phyloP scores from a whole-genome alignment of 164 flowering plant genomes.

The Warburgia ugandensis region DNA sequence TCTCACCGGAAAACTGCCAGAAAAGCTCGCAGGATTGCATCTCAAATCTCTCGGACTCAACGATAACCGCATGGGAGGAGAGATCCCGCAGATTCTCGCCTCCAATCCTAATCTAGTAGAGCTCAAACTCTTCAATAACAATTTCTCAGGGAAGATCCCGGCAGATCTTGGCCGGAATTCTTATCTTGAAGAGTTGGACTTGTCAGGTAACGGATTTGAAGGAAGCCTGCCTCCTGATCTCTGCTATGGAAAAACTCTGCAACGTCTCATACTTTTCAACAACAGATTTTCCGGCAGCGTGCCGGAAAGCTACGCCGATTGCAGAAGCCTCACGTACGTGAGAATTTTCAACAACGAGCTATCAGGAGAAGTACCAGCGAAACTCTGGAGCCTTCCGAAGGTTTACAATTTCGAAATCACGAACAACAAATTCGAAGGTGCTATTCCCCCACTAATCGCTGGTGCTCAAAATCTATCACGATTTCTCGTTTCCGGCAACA shows the following conservation, averaged over 20 bases:
- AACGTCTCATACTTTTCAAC: constrained; percentile 24
- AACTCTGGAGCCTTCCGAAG: constrained; percentile 40
- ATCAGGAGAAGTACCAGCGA: constrained; percentile 36
- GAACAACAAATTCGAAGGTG: constrained; percentile 46
- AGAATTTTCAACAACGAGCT: constrained; percentile 39
- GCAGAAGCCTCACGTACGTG: constrained; percentile 37
- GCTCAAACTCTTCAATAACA: constrained; percentile 58
- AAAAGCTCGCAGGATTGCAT: constrained; percentile 31
- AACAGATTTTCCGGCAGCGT: constrained; percentile 53
- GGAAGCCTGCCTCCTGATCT: constrained; percentile 52
- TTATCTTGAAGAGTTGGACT: constrained; percentile 38
- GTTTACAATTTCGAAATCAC: constrained; percentile 27
- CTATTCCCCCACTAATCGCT: constrained; percentile 32
- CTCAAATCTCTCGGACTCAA: constrained; percentile 44
- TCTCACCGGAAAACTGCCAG: constrained; percentile 51
- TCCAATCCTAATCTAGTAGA: constrained; percentile 26
- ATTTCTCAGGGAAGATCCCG: constrained; percentile 53
- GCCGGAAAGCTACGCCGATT: constrained; percentile 38
- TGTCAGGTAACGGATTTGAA: constrained; percentile 46
- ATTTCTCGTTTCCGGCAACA: constrained; percentile 36
- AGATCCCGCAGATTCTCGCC: constrained; percentile 39
- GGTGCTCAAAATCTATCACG: constrained; percentile 17
- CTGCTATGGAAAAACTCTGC: constrained; percentile 40
- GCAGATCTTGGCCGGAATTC: constrained; percentile 41
- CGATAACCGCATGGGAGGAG: constrained; percentile 49